A percentile compares a stretch with the other conserved stretches of the same genome.
Conservation (phyloP, 2,329 filamentous ascomycete genomes). For the Lasiodiplodia hormozganensis region DNA sequence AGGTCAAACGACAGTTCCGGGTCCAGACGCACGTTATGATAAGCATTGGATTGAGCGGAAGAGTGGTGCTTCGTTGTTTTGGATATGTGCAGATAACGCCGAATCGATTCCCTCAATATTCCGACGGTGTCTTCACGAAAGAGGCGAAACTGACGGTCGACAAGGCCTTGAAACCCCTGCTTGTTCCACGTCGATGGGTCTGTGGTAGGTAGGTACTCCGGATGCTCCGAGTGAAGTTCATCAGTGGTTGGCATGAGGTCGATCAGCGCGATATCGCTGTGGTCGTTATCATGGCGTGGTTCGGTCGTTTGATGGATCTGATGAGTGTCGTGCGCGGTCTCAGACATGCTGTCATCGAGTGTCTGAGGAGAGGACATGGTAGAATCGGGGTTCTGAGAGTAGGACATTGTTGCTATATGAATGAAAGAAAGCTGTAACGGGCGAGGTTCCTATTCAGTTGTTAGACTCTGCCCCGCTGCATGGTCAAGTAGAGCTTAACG, state of each 20-base stretch:
- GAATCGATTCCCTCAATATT: background rate
- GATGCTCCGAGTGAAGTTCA: slow-evolving; percentile 43
- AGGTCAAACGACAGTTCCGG: background rate
- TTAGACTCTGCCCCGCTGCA: no score
- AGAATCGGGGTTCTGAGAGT: no score
- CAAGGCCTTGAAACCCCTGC: slow-evolving; percentile 45
- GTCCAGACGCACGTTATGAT: background rate
- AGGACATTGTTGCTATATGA: no score
- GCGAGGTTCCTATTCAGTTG: no score
- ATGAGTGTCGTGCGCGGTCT: no score
- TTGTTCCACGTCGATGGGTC: background rate
- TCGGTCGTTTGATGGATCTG: no score
- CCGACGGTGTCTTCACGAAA: slow-evolving; percentile 58
- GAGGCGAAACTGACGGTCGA: slow-evolving; percentile 64
- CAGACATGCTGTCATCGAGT: no score
- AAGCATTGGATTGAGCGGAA: background rate
- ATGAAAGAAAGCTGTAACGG: no score
- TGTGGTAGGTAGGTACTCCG: slow-evolving; percentile 38
- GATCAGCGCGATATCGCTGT: slow-evolving; percentile 40
- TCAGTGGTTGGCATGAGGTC: slow-evolving; percentile 40
- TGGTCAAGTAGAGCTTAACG: no score
- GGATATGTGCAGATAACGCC: background rate
- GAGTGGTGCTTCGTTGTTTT: background rate
- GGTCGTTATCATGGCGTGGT: slow-evolving; percentile 42
- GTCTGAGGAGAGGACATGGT: no score